Conservation (phyloP, 176 grass and related monocot genomes). For the Zizania latifolia region DNA sequence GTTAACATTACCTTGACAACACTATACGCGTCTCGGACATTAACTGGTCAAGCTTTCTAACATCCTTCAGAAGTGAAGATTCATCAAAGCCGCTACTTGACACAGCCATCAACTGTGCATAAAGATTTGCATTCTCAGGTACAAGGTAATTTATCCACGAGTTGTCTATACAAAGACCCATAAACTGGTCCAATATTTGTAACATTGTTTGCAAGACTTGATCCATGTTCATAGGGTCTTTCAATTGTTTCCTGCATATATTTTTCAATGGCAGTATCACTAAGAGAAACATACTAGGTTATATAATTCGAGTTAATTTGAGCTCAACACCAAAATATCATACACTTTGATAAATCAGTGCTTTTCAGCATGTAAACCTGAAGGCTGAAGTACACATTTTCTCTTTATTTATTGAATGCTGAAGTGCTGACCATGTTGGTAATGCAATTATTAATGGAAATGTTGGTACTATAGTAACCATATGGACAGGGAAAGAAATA, state of each 20-base stretch:
- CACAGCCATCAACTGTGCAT: constrained; percentile 66
- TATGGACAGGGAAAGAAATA: constrained; percentile 18
- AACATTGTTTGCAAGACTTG: constrained; percentile 60
- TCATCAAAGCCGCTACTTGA: constrained; percentile 61
- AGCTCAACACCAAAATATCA: neutral
- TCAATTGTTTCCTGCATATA: constrained; percentile 81
- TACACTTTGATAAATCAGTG: neutral
- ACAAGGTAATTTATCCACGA: constrained; percentile 85
- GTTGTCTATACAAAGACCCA: constrained; percentile 47
- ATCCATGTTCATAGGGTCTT: constrained; percentile 67
- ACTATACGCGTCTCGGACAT: constrained; percentile 73
- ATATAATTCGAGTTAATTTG: neutral
- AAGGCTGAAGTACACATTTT: constrained; percentile 1
- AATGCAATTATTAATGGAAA: neutral
- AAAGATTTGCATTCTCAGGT: constrained; percentile 63
- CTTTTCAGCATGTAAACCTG: neutral
- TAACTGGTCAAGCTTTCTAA: constrained; percentile 80
- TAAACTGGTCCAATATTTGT: constrained; percentile 69
- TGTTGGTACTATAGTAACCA: neutral
- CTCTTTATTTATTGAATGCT: neutral
- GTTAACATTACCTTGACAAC: constrained; percentile 65
- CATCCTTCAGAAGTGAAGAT: constrained; percentile 59
- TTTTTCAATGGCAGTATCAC: constrained; percentile 4
- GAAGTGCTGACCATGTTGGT: neutral
- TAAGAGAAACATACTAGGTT: neutral